Conservation (phyloP, 73 alveolate genomes). For the Tetrahymena elliotti region DNA sequence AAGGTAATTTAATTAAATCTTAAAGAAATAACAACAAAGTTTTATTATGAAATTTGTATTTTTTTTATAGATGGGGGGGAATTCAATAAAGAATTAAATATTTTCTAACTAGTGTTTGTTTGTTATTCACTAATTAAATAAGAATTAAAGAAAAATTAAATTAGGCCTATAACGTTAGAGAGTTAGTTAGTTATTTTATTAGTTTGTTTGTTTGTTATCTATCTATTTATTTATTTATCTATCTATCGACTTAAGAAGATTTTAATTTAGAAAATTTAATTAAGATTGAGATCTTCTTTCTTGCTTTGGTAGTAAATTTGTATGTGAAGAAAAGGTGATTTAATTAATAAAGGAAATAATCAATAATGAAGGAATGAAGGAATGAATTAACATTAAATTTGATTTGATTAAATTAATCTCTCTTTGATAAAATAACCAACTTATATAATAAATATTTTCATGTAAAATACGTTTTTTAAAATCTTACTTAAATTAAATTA, state of each 20-base stretch:
- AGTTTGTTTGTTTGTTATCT: too few species aligned
- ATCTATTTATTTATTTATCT: too few species aligned
- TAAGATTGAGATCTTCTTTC: neutral
- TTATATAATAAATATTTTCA: too few species aligned
- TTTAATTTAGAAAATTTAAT: too few species aligned
- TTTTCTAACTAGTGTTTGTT: neutral
- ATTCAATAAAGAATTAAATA: neutral
- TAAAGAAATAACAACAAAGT: neutral
- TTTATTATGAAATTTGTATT: neutral
- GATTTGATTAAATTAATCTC: neutral
- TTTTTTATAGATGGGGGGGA: neutral
- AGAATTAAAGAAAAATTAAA: too few species aligned
- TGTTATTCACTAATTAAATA: too few species aligned
- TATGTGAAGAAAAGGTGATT: neutral
- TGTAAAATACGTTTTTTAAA: neutral
- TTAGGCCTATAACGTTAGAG: neutral
- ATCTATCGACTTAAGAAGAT: too few species aligned
- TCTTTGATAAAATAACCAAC: neutral
- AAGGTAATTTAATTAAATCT: neutral
- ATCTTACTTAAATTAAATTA: neutral
- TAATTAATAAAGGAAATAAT: too few species aligned
- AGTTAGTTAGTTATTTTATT: too few species aligned
- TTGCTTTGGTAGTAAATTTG: too few species aligned
- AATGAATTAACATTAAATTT: neutral
- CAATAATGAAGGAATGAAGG: neutral